Evolutionary conservation across 176 grass and related monocot species (phyloP), one percentile per base, ranked within the genome.

Genomic region (Hyparrhenia diplandra): DNA sequence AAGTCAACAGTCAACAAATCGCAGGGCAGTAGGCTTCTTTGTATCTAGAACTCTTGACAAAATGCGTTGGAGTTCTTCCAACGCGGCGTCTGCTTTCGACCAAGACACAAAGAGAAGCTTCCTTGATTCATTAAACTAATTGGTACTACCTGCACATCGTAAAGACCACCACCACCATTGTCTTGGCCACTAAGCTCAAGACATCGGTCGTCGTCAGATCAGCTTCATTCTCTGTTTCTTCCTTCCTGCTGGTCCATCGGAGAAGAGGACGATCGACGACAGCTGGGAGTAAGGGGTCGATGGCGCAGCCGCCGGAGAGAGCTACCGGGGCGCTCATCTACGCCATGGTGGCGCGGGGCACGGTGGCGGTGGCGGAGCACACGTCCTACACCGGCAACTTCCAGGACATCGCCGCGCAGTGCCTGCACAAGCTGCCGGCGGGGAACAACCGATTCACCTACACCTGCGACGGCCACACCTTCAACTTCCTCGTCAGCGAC

Each of bases 331-430:
- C 60, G 10, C 78, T 97, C 84, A 97, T 92, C 78, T 90, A 97
- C 72, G 89, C 87, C 42, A 94, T 94, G 85, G 94, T 94, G 67
- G 94, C 94, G 8, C 82, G 91, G 78, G 94, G 94, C 39, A 92
- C 91, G 61, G 32, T 90, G 80, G 88, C 92, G 69, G 51, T 92
- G 75, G 94, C 94, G 17, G 94, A 94, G 62, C 88, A 94, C 80
- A 92, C 91, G 55, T 88, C 85, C 74, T 97, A 92, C 89, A 79
- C 87, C 17, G 94, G 94, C 34, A 97, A 97, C 80, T 97, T 94
- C 73, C 80, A 87, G 88, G 89, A 85, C 85, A 92, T 97, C 82
- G 94, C 94, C 0, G 83, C 64, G 5, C 87, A 90, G 84, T 97
- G 94, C 75, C 87, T 97, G 27, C 89, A 82, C 3, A 88, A 88